These are phyloP conservation scores for Aspergillus ochraceoroseus DNA, from an alignment of 2,329 filamentous ascomycete genomes.

Conservation along the genomic window DNA sequence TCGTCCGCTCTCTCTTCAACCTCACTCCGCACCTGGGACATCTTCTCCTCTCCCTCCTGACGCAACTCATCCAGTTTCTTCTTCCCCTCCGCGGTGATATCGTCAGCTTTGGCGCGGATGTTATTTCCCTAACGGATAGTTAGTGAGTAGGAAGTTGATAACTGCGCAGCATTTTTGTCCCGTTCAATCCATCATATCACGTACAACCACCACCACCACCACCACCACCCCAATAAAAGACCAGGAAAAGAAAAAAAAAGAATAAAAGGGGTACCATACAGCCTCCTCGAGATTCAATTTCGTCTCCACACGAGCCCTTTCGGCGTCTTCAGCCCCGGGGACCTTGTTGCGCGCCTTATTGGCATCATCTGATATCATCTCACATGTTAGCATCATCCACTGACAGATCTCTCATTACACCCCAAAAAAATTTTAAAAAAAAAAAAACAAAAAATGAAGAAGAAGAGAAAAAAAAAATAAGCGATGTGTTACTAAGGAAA, in stretches of 20 bases:
- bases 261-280: slow-evolving; percentile 49
- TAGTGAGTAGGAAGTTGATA: too few species aligned
- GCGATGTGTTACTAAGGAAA: neutral
- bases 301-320: slow-evolving; percentile 57
- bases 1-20: slow-evolving; percentile 73
- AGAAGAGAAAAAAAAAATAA: neutral
- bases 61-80: slow-evolving; percentile 53
- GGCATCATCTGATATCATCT: slow-evolving; percentile 85
- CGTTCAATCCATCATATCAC: too few species aligned
- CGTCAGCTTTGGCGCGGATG: slow-evolving; percentile 51
- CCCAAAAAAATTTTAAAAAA: neutral
- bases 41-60: slow-evolving; percentile 51
- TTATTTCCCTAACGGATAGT: slow-evolving; percentile 53
- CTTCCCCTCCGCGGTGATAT: slow-evolving; percentile 46
- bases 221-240: too few species aligned
- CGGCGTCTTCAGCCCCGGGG: slow-evolving; percentile 58
- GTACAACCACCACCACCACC: too few species aligned
- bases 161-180: too few species aligned
- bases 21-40: slow-evolving; percentile 65
- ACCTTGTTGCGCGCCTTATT: slow-evolving; percentile 63
- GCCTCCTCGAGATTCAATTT: slow-evolving; percentile 64
- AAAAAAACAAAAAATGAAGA: neutral
- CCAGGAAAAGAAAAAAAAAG: neutral
- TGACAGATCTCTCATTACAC: too few species aligned
- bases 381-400: too few species aligned